Evolutionary conservation across 345 rosid genomes (phyloP).

Genomic region (Eucalyptus pumila): DNA sequence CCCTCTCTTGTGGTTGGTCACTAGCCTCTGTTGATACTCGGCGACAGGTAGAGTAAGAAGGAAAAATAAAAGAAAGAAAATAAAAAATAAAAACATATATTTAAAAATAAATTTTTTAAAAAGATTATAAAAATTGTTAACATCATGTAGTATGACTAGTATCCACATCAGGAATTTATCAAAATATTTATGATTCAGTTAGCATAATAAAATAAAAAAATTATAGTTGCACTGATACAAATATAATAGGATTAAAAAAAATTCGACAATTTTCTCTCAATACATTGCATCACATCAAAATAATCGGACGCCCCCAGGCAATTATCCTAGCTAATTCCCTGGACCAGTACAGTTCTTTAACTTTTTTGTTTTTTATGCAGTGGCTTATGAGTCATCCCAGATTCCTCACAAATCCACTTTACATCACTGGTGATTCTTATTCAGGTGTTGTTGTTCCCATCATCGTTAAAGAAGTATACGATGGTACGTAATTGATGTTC

Average conservation of each 20-base stretch:
- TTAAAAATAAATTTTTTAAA: no score
- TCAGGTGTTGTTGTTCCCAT: constrained; percentile 6
- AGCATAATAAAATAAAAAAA: no score
- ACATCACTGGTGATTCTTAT: constrained; percentile 18
- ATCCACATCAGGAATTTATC: no score
- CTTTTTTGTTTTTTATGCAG: neutral
- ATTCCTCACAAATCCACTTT: constrained; percentile 9
- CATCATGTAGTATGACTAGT: neutral
- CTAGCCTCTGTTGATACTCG: neutral
- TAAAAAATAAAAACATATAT: no score
- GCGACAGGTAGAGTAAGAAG: neutral
- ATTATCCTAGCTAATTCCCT: neutral
- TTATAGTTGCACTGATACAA: neutral
- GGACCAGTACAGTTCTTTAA: neutral
- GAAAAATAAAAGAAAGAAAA: neutral
- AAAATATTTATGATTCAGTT: no score
- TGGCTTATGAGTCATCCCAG: constrained; percentile 16
- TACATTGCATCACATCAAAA: neutral
- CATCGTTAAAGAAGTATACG: neutral
- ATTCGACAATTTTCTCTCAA: no score
- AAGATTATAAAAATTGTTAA: no score
- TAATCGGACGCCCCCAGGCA: neutral
- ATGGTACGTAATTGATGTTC: neutral
- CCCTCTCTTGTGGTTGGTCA: neutral
- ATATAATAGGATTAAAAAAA: no score